These are phyloP conservation scores for Penicillium sclerotiorum DNA, from an alignment of 2,329 filamentous ascomycete genomes.

Conservation along the genomic window DNA sequence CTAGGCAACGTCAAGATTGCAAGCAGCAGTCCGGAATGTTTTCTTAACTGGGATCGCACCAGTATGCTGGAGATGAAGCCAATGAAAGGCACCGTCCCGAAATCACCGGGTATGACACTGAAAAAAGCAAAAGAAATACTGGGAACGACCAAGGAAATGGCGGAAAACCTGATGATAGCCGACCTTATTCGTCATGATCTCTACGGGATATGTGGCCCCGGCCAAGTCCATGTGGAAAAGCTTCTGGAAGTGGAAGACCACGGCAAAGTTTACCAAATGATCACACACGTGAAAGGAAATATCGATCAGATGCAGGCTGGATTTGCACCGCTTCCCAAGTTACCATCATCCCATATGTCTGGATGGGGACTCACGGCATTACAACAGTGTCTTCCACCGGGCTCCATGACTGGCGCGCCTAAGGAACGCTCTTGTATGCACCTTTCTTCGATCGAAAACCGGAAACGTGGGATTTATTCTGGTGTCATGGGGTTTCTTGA, in stretches of 20 bases:
- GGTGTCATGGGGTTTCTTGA: conserved; percentile 91
- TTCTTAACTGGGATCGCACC: conserved; percentile 67
- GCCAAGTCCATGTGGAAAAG: conserved; percentile 72
- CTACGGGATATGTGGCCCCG: conserved; percentile 77
- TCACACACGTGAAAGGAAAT: conserved; percentile 78
- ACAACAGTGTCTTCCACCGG: conserved; percentile 76
- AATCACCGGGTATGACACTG: conserved; percentile 68
- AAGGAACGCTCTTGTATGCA: conserved; percentile 92
- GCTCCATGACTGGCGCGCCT: conserved; percentile 94
- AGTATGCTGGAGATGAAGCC: conserved; percentile 68
- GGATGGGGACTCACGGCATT: conserved; percentile 71
- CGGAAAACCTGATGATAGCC: conserved; percentile 97
- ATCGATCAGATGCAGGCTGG: conserved; percentile 31
- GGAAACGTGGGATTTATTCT: conserved; percentile 74
- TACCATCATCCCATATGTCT: conserved; percentile 37
- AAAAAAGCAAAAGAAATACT: conserved; percentile 72
- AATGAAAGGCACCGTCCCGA: conserved; percentile 96
- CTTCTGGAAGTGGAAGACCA: conserved; percentile 90
- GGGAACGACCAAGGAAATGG: conserved; percentile 82
- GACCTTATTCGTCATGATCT: conserved; percentile 94
- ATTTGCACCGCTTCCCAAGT: conserved; percentile 33
- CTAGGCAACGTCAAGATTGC: conserved; percentile 72
- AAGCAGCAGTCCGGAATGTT: conserved; percentile 86
- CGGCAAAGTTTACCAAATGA: conserved; percentile 86
- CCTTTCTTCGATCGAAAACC: conserved; percentile 68